These are phyloP conservation scores for Suillus bovinus DNA, from an alignment of 768 basidiomycete species.

Conservation along the genomic window DNA sequence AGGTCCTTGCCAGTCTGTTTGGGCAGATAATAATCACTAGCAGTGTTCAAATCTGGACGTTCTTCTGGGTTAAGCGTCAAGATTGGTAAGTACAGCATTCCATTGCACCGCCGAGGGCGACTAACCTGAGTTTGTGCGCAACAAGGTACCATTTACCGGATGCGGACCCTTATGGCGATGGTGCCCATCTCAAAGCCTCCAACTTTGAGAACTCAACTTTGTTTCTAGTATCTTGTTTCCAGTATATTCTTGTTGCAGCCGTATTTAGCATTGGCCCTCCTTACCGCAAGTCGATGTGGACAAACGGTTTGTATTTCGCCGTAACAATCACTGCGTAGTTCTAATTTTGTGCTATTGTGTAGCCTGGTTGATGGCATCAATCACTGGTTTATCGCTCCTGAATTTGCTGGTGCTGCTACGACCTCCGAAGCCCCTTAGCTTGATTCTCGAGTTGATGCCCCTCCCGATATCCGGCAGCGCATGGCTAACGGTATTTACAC, in stretches of 20 bases:
- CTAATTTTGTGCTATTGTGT: constrained; percentile 6
- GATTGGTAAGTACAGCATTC: constrained; percentile 58
- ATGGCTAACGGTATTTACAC: constrained; percentile 65
- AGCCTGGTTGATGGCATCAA: constrained; percentile 84
- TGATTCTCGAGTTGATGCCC: constrained; percentile 74
- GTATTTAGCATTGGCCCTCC: constrained; percentile 99
- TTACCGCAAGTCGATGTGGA: constrained; percentile 92
- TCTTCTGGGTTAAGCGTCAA: constrained; percentile 84
- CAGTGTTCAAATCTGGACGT: constrained; percentile 81
- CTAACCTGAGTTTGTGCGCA: constrained; percentile 26
- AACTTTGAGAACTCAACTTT: constrained; percentile 93
- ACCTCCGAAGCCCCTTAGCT: constrained; percentile 58
- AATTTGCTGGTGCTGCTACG: constrained; percentile 76
- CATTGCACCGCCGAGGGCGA: constrained; percentile 3
- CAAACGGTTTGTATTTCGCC: constrained; percentile 67
- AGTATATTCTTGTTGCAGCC: constrained; percentile 95
- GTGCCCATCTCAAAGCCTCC: constrained; percentile 73
- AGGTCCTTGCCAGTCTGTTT: constrained; percentile 89
- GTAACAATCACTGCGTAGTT: constrained; percentile 1
- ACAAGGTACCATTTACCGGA: constrained; percentile 63
- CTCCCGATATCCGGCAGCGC: constrained; percentile 69
- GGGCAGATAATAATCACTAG: constrained; percentile 91
- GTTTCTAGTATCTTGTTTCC: constrained; percentile 96
- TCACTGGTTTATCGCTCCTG: constrained; percentile 67
- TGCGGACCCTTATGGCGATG: constrained; percentile 47